Conservation (phyloP, 2,329 filamentous ascomycete genomes). For the Cercospora sp. region DNA sequence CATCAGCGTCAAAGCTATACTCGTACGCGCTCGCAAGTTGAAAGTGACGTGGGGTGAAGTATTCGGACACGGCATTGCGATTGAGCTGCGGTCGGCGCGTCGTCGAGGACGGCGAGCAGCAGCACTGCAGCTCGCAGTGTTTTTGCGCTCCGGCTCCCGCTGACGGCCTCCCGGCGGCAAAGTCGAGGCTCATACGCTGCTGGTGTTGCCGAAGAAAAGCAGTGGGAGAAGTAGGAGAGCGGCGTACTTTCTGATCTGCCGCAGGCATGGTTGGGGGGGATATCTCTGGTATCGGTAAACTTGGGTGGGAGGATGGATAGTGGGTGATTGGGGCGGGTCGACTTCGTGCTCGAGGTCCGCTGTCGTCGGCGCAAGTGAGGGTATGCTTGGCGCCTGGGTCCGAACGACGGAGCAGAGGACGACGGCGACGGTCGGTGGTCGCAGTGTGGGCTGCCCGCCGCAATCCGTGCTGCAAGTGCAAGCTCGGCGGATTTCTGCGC, state of each 20-base stretch:
- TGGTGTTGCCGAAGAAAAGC: constrained; percentile 17
- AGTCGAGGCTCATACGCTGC: constrained; percentile 14
- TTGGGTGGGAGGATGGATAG: constrained; percentile 4
- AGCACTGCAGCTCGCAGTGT: constrained; percentile 15
- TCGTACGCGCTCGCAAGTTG: background rate
- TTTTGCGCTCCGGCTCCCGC: constrained; percentile 6
- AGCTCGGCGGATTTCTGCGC: constrained; percentile 4
- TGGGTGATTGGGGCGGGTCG: constrained; percentile 6
- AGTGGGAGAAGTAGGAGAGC: constrained; percentile 21
- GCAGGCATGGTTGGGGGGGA: constrained; percentile 28
- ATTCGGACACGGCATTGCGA: constrained; percentile 24
- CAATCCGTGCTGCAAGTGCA: background rate
- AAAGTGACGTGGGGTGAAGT: constrained; percentile 13
- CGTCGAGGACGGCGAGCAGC: constrained; percentile 21
- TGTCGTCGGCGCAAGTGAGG: constrained; percentile 10
- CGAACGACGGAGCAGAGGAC: background rate
- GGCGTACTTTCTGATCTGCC: constrained; percentile 31
- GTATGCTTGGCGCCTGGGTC: constrained; percentile 4
- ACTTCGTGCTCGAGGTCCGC: background rate
- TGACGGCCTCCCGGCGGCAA: background rate
- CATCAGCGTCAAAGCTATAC: constrained; percentile 30
- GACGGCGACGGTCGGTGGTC: constrained; percentile 3
- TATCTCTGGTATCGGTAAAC: background rate
- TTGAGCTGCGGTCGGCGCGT: constrained; percentile 22
- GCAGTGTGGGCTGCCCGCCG: background rate